Evolutionary conservation across 148 eudicot genomes (phyloP).

Genomic region (Silene conica): DNA sequence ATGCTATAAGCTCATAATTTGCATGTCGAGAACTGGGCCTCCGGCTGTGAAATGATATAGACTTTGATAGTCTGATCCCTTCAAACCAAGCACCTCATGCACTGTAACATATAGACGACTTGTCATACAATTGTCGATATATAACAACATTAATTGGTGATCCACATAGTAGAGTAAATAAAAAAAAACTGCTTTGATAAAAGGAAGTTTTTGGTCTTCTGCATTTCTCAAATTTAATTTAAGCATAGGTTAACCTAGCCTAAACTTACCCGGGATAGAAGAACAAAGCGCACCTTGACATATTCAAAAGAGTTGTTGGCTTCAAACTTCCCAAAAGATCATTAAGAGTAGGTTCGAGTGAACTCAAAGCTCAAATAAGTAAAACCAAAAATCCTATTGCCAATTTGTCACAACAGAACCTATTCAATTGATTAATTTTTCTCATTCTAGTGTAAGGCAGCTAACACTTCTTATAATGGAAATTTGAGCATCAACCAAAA

Average conservation of each 20-base stretch:
- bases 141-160: neutral
- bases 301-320: no score
- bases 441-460: no score
- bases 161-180: no score
- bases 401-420: no score
- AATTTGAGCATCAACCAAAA: no score
- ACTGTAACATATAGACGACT: slow-evolving; percentile 37
- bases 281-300: no score
- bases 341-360: no score
- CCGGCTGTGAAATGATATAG: slow-evolving; percentile 90
- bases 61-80: slow-evolving; percentile 69
- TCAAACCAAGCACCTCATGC: slow-evolving; percentile 75
- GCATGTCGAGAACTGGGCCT: slow-evolving; percentile 70
- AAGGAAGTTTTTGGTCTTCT: neutral
- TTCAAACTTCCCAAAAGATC: no score
- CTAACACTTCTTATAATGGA: no score
- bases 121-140: neutral
- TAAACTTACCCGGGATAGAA: neutral
- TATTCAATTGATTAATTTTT: no score
- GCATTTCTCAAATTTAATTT: neutral
- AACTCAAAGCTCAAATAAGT: no score
- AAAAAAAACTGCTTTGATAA: neutral
- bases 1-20: slow-evolving; percentile 90
- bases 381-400: no score
- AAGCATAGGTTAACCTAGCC: neutral